A percentile compares a stretch with the other conserved stretches of the same genome.
phyloP scores from a whole-genome alignment of 2,329 filamentous ascomycete species.

The Elsinoe australis region DNA sequence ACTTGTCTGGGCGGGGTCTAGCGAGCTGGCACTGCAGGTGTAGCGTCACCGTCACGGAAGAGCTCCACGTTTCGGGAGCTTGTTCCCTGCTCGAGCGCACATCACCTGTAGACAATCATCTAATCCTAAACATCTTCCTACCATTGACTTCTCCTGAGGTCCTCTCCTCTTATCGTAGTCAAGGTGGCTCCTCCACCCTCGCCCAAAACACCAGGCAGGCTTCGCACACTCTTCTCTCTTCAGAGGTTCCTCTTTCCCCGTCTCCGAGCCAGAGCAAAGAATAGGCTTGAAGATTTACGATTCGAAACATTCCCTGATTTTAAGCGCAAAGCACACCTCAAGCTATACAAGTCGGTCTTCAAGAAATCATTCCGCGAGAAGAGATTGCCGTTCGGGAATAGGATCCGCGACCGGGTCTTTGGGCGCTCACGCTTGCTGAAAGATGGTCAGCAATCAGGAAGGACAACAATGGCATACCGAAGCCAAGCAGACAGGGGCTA shows the following conservation, averaged over 20 bases:
- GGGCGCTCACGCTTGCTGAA: conserved; percentile 25
- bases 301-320: conserved; percentile 66
- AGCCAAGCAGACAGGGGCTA: conserved; percentile 22
- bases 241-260: conserved; percentile 58
- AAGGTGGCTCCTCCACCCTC: conserved; percentile 16
- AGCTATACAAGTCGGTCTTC: conserved; percentile 67
- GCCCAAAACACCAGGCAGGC: conserved; percentile 13
- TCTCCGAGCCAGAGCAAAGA: conserved; percentile 55
- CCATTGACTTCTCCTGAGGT: neutral
- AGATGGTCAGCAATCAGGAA: conserved; percentile 28
- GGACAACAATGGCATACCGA: conserved; percentile 29
- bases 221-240: conserved; percentile 31
- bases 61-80: neutral
- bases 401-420: conserved; percentile 3
- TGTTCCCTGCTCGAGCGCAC: neutral
- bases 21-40: no score
- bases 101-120: no score
- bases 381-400: conserved; percentile 1
- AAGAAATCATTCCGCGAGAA: conserved; percentile 45
- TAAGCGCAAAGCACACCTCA: conserved; percentile 63
- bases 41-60: neutral
- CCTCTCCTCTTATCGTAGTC: neutral
- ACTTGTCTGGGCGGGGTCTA: neutral
- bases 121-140: neutral
- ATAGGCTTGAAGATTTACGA: conserved; percentile 61